phyloP scores from a whole-genome alignment of 176 grass and related monocot genomes.

The Panicum miliaceum region DNA sequence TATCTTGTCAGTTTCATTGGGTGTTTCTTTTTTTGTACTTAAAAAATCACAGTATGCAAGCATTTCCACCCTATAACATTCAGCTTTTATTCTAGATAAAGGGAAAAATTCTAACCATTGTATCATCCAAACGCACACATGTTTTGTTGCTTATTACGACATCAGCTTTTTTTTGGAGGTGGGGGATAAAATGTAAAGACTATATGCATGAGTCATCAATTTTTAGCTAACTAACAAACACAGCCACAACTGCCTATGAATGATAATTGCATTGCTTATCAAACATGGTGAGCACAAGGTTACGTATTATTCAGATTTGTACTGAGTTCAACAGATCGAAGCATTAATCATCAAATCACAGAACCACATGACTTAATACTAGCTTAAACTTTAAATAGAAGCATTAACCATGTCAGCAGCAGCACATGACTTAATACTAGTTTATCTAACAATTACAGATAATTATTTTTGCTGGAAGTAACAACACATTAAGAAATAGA shows the following conservation, averaged over 20 bases:
- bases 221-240: neutral
- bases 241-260: neutral
- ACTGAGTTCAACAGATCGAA: neutral
- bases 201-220: neutral
- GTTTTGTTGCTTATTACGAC: neutral
- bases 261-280: neutral
- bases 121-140: neutral
- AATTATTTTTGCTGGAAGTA: neutral
- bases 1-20: neutral
- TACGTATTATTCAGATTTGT: neutral
- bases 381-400: neutral
- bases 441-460: neutral
- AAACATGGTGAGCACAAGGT: neutral
- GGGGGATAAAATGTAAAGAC: neutral
- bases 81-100: neutral
- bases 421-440: neutral
- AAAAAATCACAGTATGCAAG: neutral
- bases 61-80: neutral
- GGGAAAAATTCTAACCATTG: neutral
- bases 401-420: neutral
- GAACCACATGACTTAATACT: neutral
- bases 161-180: no score
- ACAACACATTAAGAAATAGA: neutral
- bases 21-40: neutral
- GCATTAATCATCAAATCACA: neutral